Percentiles rank a stretch among this genome's conserved stretches.
Conservation (phyloP, 768 basidiomycete species). For the Lactarius deliciosus region DNA sequence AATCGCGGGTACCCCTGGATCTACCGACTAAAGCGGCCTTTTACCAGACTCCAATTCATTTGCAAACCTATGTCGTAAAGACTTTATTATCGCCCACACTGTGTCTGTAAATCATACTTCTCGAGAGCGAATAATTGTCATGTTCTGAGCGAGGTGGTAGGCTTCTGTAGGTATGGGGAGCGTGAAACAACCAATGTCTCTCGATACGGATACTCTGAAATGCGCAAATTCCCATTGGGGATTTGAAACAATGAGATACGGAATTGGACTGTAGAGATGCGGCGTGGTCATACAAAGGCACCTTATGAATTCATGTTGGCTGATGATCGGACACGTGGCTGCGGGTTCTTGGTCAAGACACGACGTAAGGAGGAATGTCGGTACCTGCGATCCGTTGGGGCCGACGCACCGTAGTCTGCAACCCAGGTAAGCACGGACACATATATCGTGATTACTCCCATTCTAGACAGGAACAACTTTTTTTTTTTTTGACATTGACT, state of each 20-base stretch:
- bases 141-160: constrained; percentile 7
- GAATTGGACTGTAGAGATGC: background rate
- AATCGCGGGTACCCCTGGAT: background rate
- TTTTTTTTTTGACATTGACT: background rate
- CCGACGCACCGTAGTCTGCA: background rate
- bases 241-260: background rate
- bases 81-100: constrained; percentile 3
- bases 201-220: background rate
- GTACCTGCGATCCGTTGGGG: constrained; percentile 1
- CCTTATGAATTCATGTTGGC: background rate
- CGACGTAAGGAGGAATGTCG: constrained; percentile 11
- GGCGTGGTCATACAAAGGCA: background rate
- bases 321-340: background rate
- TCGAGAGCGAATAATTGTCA: constrained; percentile 3
- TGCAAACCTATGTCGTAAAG: constrained; percentile 10
- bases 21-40: constrained; percentile 4
- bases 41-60: background rate
- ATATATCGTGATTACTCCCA: background rate
- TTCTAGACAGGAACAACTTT: constrained; percentile 1
- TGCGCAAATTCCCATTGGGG: background rate
- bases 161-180: background rate
- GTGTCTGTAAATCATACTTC: constrained; percentile 5
- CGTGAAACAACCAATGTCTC: background rate
- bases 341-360: background rate
- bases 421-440: background rate